Evolutionary conservation across 2,329 filamentous ascomycete genomes (phyloP).

Genomic region (Phaeophleospora eucalypticola): DNA sequence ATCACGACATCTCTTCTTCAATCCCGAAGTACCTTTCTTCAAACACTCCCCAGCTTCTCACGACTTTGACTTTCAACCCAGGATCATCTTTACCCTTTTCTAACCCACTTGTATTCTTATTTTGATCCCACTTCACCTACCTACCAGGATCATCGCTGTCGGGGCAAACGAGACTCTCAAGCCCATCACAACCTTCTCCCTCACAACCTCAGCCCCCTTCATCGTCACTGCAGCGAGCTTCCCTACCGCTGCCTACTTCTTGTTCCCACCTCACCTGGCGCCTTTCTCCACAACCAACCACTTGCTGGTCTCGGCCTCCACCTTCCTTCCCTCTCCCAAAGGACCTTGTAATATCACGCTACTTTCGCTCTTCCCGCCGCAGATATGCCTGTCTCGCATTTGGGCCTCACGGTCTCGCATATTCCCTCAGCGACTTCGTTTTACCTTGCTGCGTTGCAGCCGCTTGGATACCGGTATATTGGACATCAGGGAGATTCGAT

Average conservation of each 20-base stretch:
- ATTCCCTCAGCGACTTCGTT: conserved; percentile 78
- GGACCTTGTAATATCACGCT: conserved; percentile 11
- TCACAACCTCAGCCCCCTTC: no score
- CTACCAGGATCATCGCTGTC: no score
- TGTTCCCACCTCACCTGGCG: conserved; percentile 6
- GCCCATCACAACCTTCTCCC: no score
- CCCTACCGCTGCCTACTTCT: no score
- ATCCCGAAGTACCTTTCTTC: no score
- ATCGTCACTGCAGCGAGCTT: no score
- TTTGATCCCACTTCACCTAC: conserved; percentile 9
- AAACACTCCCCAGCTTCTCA: no score
- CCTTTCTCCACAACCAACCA: conserved; percentile 9
- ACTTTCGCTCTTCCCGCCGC: conserved; percentile 3
- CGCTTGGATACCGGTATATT: conserved; percentile 71
- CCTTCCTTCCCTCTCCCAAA: conserved; percentile 14
- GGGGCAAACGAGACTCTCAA: no score
- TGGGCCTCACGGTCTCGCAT: conserved; percentile 67
- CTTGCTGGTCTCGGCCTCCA: conserved; percentile 10
- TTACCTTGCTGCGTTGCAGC: conserved; percentile 73
- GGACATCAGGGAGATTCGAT: conserved; percentile 58
- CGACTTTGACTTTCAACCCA: no score
- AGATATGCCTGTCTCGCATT: conserved; percentile 58
- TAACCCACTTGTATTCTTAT: conserved; percentile 16
- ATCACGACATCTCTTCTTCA: no score
- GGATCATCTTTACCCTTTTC: no score